A percentile compares a stretch with the other conserved stretches of the same genome.
Evolutionary conservation across 495 filamentous ascomycete genomes (phyloP).

Genomic region (Melanomma pulvis-pyrius): DNA sequence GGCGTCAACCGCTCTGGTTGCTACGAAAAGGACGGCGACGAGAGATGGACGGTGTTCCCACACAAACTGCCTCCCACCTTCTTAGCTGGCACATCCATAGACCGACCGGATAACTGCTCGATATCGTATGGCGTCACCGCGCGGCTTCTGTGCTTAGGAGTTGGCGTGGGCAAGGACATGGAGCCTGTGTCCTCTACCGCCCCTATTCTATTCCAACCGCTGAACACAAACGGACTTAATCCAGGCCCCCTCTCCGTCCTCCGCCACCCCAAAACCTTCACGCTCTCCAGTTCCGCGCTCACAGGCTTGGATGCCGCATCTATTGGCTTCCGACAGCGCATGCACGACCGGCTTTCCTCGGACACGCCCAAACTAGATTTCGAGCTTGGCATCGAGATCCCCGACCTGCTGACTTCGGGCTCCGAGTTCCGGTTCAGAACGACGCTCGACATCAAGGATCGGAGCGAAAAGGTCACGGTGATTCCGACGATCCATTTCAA

Average conservation of each 20-base stretch:
- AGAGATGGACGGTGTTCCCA: conserved; percentile 2
- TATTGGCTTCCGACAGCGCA: conserved; percentile 23
- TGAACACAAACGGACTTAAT: conserved; percentile 23
- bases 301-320: not conserved
- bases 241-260: not conserved
- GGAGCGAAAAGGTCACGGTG: conserved; percentile 9
- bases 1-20: conserved; percentile 5
- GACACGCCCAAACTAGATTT: conserved; percentile 28
- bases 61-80: conserved; percentile 32
- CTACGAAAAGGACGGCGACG: conserved; percentile 18
- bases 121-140: conserved; percentile 30
- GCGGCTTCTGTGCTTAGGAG: not conserved
- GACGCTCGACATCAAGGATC: conserved; percentile 6
- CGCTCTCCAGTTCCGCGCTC: conserved; percentile 20
- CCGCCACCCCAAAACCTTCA: conserved; percentile 17
- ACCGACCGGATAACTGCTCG: conserved; percentile 3
- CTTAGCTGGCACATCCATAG: not conserved
- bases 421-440: conserved; percentile 20
- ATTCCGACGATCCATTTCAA: conserved; percentile 18
- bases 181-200: conserved; percentile 13
- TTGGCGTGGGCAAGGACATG: conserved; percentile 3
- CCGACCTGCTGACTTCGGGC: conserved; percentile 16
- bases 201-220: conserved; percentile 23
- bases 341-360: conserved; percentile 25
- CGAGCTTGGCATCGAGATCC: conserved; percentile 22